Conservation (phyloP, 345 rosid genomes). For the Bruguiera parviflora region DNA sequence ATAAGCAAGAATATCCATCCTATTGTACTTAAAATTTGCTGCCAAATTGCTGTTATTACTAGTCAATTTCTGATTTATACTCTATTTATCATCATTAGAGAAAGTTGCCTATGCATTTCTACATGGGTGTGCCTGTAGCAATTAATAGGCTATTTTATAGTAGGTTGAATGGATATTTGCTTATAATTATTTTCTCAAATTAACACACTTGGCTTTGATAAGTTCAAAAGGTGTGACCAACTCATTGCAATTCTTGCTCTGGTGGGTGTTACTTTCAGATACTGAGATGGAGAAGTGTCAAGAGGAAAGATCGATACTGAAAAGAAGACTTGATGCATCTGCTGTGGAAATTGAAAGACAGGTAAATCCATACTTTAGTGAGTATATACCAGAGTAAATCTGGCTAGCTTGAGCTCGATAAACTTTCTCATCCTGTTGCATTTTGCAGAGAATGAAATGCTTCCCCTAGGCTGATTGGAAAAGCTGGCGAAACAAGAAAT, state of each 20-base stretch:
- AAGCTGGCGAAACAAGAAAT: not conserved
- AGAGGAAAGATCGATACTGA: slow-evolving; percentile 56
- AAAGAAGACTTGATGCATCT: slow-evolving; percentile 74
- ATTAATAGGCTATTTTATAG: not conserved
- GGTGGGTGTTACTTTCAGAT: slow-evolving; percentile 40
- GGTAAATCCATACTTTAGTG: slow-evolving; percentile 39
- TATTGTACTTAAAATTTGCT: no score
- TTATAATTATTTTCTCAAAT: not conserved
- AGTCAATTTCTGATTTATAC: not conserved
- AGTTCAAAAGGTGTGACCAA: not conserved
- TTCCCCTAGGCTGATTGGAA: slow-evolving; percentile 52
- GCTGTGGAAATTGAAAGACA: slow-evolving; percentile 86
- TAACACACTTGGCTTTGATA: not conserved
- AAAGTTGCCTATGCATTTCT: not conserved
- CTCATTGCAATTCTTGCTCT: slow-evolving; percentile 12
- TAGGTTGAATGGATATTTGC: not conserved
- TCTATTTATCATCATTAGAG: not conserved
- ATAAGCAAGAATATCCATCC: not conserved
- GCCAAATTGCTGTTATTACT: not conserved
- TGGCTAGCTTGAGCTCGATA: not conserved
- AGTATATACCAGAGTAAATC: not conserved
- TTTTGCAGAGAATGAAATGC: slow-evolving; percentile 91
- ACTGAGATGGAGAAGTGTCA: slow-evolving; percentile 66
- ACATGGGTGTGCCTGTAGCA: not conserved
- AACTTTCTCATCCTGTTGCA: slow-evolving; percentile 21